phyloP scores from a whole-genome alignment of 2,329 filamentous ascomycete genomes.

The Apiospora hydei region DNA sequence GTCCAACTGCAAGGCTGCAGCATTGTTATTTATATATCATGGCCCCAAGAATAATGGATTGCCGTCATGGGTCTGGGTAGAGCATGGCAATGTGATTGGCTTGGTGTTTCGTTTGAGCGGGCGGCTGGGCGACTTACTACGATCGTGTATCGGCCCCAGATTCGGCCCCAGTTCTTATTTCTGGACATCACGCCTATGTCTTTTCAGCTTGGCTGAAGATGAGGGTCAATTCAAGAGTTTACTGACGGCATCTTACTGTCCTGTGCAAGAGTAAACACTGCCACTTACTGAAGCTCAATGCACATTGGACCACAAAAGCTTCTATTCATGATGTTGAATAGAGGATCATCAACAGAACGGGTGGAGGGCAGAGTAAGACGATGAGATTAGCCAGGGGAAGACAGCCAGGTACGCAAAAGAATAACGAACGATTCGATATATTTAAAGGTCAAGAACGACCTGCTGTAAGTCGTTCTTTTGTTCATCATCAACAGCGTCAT shows the following conservation, averaged over 20 bases:
- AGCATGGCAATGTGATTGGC: not conserved
- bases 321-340: not conserved
- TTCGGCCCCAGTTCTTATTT: not conserved
- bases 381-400: not conserved
- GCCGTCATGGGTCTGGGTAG: not conserved
- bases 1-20: not conserved
- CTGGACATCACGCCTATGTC: not conserved
- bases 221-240: not conserved
- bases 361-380: not conserved
- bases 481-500: conserved; percentile 1
- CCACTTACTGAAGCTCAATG: not conserved
- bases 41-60: not conserved
- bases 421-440: not conserved
- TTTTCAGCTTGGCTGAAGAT: not conserved
- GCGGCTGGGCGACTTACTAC: not conserved
- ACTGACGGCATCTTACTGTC: conserved; percentile 3
- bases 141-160: not conserved
- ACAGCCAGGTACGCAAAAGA: not conserved
- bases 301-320: not conserved
- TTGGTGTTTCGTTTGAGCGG: not conserved
- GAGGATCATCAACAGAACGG: not conserved
- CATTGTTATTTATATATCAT: not conserved
- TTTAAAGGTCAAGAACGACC: not conserved
- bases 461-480: not conserved
- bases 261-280: not conserved